phyloP scores from a whole-genome alignment of 2,329 filamentous ascomycete species.

The Aspergillus glaucus region DNA sequence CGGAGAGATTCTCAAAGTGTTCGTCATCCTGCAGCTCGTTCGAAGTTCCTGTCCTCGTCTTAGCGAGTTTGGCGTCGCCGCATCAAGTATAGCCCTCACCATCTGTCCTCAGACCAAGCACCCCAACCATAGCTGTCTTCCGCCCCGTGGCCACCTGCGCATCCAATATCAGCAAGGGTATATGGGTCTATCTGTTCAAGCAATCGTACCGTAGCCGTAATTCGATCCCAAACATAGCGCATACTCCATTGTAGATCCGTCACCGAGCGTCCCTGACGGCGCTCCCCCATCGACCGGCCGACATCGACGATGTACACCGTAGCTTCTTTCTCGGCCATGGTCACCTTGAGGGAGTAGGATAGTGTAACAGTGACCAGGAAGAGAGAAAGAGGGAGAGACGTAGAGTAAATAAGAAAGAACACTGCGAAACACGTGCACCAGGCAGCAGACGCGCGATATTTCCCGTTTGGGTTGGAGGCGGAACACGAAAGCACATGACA shows the following conservation, averaged over 20 bases:
- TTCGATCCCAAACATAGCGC: constrained; percentile 92
- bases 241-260: constrained; percentile 84
- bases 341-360: not conserved
- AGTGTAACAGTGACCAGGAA: constrained; percentile 1
- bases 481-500: constrained; percentile 37
- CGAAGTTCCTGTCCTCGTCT: constrained; percentile 47
- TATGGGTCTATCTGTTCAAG: not conserved
- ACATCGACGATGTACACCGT: constrained; percentile 89
- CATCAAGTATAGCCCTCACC: constrained; percentile 28
- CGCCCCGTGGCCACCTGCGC: constrained; percentile 56
- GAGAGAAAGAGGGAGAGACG: not conserved
- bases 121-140: constrained; percentile 69
- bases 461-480: constrained; percentile 25
- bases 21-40: constrained; percentile 62
- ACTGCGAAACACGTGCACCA: constrained; percentile 14
- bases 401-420: not conserved
- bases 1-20: constrained; percentile 73
- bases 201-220: constrained; percentile 61
- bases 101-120: constrained; percentile 77
- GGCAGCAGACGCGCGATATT: constrained; percentile 39
- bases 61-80: constrained; percentile 1
- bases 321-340: constrained; percentile 88
- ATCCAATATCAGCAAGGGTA: not conserved
- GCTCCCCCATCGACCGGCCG: constrained; percentile 73
- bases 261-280: constrained; percentile 62